phyloP scores from a whole-genome alignment of 2,329 filamentous ascomycete genomes.

The Lecanicillium sp. region DNA sequence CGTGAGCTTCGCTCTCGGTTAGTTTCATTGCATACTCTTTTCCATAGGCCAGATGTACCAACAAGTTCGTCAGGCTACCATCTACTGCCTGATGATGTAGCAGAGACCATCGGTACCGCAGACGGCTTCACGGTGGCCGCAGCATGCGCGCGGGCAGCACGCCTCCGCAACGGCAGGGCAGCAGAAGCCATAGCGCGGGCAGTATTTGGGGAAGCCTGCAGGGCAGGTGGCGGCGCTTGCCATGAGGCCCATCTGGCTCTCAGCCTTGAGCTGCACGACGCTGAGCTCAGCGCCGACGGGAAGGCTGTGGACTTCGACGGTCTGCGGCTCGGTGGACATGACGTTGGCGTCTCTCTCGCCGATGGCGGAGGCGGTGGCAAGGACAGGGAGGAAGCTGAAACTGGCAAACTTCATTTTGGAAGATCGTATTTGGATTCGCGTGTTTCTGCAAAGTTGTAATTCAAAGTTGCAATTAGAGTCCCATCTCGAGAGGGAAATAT shows the following conservation, averaged over 20 bases:
- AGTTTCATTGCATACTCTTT: too few relatives aligned
- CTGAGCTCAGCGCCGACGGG: not conserved
- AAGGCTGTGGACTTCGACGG: slow-evolving; percentile 4
- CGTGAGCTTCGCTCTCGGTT: too few relatives aligned
- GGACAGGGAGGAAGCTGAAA: not conserved
- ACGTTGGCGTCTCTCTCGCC: not conserved
- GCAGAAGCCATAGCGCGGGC: slow-evolving; percentile 10
- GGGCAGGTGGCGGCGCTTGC: not conserved
- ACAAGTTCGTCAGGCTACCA: too few relatives aligned
- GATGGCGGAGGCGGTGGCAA: not conserved
- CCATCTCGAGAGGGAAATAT: too few relatives aligned
- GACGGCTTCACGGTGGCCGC: not conserved
- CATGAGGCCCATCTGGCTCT: not conserved
- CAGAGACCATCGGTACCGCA: slow-evolving; percentile 11
- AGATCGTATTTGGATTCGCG: too few relatives aligned
- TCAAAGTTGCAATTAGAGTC: too few relatives aligned
- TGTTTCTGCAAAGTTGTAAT: too few relatives aligned
- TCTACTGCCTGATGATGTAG: not conserved
- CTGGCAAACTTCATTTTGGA: slow-evolving; percentile 6
- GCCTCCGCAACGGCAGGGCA: not conserved
- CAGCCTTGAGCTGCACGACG: not conserved
- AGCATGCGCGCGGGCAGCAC: slow-evolving; percentile 15
- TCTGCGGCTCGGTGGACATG: not conserved
- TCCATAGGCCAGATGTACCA: too few relatives aligned
- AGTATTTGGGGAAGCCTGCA: slow-evolving; percentile 4